Base-by-base conservation (phyloP, 164 flowering plant species). In the Warburgia ugandensis region DNA sequence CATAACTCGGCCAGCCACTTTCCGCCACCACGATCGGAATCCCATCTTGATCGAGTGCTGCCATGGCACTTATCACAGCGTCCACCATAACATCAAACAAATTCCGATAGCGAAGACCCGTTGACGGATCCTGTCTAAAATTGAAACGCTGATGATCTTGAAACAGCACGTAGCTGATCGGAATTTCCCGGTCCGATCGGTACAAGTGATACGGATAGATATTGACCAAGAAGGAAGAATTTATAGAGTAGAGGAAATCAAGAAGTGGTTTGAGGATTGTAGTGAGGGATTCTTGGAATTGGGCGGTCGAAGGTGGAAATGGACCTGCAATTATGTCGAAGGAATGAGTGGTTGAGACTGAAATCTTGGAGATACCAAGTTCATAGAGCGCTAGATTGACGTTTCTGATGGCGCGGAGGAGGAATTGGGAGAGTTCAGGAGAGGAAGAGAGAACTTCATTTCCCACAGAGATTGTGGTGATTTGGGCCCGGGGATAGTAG, bases 1-100 rank as follows among this genome's bases (percentile, higher is more conserved):
- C 71, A 10, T 59, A 26, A 56, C 85, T 79, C 14, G 97, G 95
- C 97, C 97, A 90, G 21, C 97, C 97, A 1, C 85, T 90, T 66
- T 82, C 91, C 1, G 86, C 49, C 61, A 86, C 95, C 0, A 80
- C 54, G 26, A 86, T 55, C 2, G 86, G 95, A 10, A 84, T 59
- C 6, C 68, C 66, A 67, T 74, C 77, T 50, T 80, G 77, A 1
- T 95, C 97, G 0, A 72, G 45, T 16, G 65, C 80, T 13, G 77
- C 81, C 79, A 86, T 73, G 2, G 91, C 79, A 1, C 62, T 60
- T 0, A 79, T 51, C 7, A 77, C 79, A 0, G 85, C 72, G 23
- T 86, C 95, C 0, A 80, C 77, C 97, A 90, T 86, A 68, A 75
- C 67, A 44, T 90, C 95, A 52, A 78, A 90, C 8, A 86, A 68